Conservation (phyloP, 495 filamentous ascomycete genomes). For the Tricharina praecox region DNA sequence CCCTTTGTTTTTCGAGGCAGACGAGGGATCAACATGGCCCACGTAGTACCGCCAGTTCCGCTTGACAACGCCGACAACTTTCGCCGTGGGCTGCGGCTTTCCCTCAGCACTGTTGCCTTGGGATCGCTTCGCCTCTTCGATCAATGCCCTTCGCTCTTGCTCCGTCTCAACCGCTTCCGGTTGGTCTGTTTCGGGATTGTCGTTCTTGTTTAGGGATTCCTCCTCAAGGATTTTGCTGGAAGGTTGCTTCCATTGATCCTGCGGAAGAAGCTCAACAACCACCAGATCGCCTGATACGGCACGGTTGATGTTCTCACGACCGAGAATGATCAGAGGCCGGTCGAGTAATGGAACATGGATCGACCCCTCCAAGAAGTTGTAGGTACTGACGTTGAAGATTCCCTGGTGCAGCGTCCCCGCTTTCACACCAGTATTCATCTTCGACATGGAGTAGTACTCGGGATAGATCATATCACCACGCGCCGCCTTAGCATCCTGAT, state of each 20-base stretch:
- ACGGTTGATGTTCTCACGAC: constrained; percentile 92
- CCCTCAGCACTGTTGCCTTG: constrained; percentile 67
- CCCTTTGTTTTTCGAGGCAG: constrained; percentile 54
- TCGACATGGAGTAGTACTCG: constrained; percentile 69
- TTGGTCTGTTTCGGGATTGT: constrained; percentile 64
- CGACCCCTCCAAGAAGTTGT: constrained; percentile 90
- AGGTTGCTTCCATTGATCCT: constrained; percentile 89
- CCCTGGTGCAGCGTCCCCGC: constrained; percentile 79
- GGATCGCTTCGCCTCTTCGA: constrained; percentile 74
- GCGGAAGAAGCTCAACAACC: constrained; percentile 78
- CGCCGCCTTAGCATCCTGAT: constrained; percentile 42
- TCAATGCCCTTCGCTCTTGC: constrained; percentile 65
- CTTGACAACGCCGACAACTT: constrained; percentile 80
- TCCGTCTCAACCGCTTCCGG: constrained; percentile 61
- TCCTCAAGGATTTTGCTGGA: constrained; percentile 93
- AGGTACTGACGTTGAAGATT: constrained; percentile 85
- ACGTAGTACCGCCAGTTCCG: constrained; percentile 93
- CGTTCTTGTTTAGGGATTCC: constrained; percentile 77
- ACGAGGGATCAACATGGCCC: constrained; percentile 77
- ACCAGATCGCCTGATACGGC: constrained; percentile 80
- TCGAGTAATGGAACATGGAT: constrained; percentile 81
- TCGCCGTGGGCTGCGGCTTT: constrained; percentile 74
- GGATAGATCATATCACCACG: constrained; percentile 57
- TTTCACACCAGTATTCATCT: constrained; percentile 82
- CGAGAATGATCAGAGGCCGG: constrained; percentile 68